Percentiles rank a stretch among this genome's conserved stretches.
Conservation (phyloP, 2,329 filamentous ascomycete genomes). For the Aotearoamyces nothofagi region DNA sequence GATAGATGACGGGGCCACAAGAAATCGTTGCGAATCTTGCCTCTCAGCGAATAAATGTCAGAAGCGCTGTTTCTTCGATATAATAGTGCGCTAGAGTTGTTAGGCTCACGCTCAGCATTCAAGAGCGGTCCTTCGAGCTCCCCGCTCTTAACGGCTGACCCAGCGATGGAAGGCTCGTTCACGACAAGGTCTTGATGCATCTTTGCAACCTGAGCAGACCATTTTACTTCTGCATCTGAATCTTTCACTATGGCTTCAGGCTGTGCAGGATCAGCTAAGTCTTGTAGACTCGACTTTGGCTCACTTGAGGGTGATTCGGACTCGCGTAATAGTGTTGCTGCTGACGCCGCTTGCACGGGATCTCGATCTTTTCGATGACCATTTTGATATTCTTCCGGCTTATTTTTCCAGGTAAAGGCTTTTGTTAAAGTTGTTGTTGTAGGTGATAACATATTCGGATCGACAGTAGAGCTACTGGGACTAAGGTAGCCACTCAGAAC, state of each 20-base stretch:
- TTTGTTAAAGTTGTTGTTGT: slow-evolving; percentile 24
- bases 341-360: slow-evolving; percentile 1
- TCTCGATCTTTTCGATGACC: slow-evolving; percentile 13
- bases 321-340: slow-evolving; percentile 3
- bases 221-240: slow-evolving; percentile 12
- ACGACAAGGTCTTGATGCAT: slow-evolving; percentile 26
- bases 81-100: slow-evolving; percentile 31
- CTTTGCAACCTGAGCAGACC: slow-evolving; percentile 23
- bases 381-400: slow-evolving; percentile 40
- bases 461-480: slow-evolving; percentile 8
- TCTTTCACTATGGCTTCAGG: slow-evolving; percentile 8
- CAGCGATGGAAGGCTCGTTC: slow-evolving; percentile 37
- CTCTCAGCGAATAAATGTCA: slow-evolving; percentile 17
- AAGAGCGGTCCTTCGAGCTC: slow-evolving; percentile 40
- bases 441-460: slow-evolving; percentile 3
- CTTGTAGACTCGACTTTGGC: slow-evolving; percentile 4
- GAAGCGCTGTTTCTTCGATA: slow-evolving; percentile 47
- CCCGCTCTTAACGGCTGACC: slow-evolving; percentile 40
- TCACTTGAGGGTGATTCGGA: slow-evolving; percentile 5
- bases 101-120: slow-evolving; percentile 29
- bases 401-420: slow-evolving; percentile 49
- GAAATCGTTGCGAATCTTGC: slow-evolving; percentile 31
- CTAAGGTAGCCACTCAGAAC: slow-evolving; percentile 10
- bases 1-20: slow-evolving; percentile 60
- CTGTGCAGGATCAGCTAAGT: slow-evolving; percentile 2